phyloP scores from a whole-genome alignment of 1,139 yeast genomes.

The Dujonia santamariae region DNA sequence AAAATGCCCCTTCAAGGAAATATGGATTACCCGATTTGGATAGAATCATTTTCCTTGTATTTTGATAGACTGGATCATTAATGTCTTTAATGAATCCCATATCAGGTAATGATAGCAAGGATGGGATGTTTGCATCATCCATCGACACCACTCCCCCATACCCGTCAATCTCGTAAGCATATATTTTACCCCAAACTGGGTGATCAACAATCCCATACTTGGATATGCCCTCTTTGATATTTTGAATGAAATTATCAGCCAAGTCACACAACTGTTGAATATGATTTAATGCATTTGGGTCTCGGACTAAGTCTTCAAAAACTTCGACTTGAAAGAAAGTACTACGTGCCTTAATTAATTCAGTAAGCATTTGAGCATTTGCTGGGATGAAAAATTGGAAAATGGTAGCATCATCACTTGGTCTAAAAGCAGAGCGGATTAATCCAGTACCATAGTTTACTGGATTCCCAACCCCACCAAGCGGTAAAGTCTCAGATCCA shows the following conservation, averaged over 20 bases:
- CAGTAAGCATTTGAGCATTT: conserved; percentile 73
- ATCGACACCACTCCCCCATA: conserved; percentile 70
- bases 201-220: conserved; percentile 65
- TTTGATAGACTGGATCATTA: conserved; percentile 62
- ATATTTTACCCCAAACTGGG: conserved; percentile 69
- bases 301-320: background rate
- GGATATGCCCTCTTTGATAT: conserved; percentile 56
- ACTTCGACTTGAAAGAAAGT: conserved; percentile 16
- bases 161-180: conserved; percentile 89
- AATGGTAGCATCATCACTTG: conserved; percentile 85
- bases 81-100: conserved; percentile 53
- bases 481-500: conserved; percentile 78
- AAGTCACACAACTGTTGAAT: conserved; percentile 12
- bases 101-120: conserved; percentile 77
- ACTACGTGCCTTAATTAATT: conserved; percentile 39
- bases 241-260: conserved; percentile 34
- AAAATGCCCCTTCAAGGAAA: conserved; percentile 56
- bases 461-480: conserved; percentile 82
- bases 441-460: conserved; percentile 70
- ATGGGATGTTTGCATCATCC: conserved; percentile 93
- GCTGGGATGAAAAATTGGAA: conserved; percentile 84
- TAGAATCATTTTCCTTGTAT: conserved; percentile 75
- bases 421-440: conserved; percentile 83
- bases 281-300: conserved; percentile 1
- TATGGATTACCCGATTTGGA: conserved; percentile 76